Conservation (phyloP, 1,284 basidiomycete species). For the Ceratobasidium sp. region DNA sequence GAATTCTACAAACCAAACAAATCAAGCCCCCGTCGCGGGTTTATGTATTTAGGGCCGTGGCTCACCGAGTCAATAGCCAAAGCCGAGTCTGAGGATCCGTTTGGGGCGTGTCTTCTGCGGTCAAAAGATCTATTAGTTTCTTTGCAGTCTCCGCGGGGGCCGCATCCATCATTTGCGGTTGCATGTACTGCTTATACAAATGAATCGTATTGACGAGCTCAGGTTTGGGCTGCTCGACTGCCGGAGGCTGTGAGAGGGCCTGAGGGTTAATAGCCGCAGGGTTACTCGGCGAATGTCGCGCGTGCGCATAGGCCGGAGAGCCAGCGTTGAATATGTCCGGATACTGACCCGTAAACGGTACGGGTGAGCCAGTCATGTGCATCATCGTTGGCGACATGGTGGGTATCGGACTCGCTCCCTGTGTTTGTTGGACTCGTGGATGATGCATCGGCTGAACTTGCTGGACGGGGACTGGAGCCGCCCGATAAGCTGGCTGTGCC, state of each 20-base stretch:
- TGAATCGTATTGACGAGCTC: conserved; percentile 23
- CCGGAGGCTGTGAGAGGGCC: conserved; percentile 24
- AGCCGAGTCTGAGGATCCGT: conserved; percentile 37
- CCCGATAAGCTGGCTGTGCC: conserved; percentile 10
- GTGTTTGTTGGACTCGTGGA: conserved; percentile 21
- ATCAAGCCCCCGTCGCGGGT: conserved; percentile 52
- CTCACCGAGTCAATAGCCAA: conserved; percentile 40
- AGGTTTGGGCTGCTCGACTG: not conserved
- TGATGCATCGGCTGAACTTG: not conserved
- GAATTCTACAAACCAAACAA: conserved; percentile 58
- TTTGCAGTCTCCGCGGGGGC: conserved; percentile 25
- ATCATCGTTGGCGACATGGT: conserved; percentile 38
- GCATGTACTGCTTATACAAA: conserved; percentile 35
- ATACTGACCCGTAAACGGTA: conserved; percentile 10
- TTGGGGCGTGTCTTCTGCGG: conserved; percentile 33
- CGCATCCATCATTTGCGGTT: conserved; percentile 37
- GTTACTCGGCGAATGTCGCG: conserved; percentile 4
- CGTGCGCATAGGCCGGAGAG: conserved; percentile 9
- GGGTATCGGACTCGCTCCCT: conserved; percentile 30
- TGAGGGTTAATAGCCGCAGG: conserved; percentile 32
- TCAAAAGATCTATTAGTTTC: conserved; percentile 33
- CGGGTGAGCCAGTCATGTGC: conserved; percentile 25
- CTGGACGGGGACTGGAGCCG: not conserved
- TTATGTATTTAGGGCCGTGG: not conserved
- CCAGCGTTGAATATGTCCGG: conserved; percentile 17